A percentile compares a stretch with the other conserved stretches of the same genome.
Evolutionary conservation across 2,329 filamentous ascomycete species (phyloP).

Genomic region (Thyridium curvatum): DNA sequence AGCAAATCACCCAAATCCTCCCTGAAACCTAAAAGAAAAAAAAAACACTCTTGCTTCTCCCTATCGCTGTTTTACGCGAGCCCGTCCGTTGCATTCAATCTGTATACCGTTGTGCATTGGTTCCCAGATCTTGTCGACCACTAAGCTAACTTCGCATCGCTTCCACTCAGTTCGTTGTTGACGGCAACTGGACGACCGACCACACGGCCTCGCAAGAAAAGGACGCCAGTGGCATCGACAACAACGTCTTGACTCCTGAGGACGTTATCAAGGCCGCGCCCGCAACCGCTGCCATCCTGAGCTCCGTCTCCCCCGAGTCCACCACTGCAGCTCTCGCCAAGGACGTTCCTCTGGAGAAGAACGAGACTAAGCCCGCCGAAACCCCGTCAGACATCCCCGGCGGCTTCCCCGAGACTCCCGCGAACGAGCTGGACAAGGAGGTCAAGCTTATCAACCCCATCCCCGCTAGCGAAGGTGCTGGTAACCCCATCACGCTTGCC

Average conservation of each 20-base stretch:
- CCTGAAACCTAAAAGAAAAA: too few relatives aligned
- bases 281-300: slow-evolving; percentile 47
- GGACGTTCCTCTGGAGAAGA: slow-evolving; percentile 54
- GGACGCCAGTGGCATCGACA: slow-evolving; percentile 78
- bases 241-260: slow-evolving; percentile 81
- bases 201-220: slow-evolving; percentile 73
- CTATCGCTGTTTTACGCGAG: too few relatives aligned
- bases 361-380: slow-evolving; percentile 19
- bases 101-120: too few relatives aligned
- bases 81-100: too few relatives aligned
- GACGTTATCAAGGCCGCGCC: slow-evolving; percentile 51
- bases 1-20: too few relatives aligned
- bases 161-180: slow-evolving; percentile 75
- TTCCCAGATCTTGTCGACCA: too few relatives aligned
- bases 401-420: slow-evolving; percentile 43
- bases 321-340: slow-evolving; percentile 64
- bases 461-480: slow-evolving; percentile 53
- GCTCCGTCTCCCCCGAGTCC: slow-evolving; percentile 60
- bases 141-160: too few relatives aligned
- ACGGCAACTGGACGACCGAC: slow-evolving; percentile 85
- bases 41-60: too few relatives aligned
- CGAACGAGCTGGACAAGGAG: slow-evolving; percentile 40
- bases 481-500: slow-evolving; percentile 74
- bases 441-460: slow-evolving; percentile 52
- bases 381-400: slow-evolving; percentile 27